Evolutionary conservation across 768 basidiomycete species (phyloP).

Genomic region (Mycena filopes): DNA sequence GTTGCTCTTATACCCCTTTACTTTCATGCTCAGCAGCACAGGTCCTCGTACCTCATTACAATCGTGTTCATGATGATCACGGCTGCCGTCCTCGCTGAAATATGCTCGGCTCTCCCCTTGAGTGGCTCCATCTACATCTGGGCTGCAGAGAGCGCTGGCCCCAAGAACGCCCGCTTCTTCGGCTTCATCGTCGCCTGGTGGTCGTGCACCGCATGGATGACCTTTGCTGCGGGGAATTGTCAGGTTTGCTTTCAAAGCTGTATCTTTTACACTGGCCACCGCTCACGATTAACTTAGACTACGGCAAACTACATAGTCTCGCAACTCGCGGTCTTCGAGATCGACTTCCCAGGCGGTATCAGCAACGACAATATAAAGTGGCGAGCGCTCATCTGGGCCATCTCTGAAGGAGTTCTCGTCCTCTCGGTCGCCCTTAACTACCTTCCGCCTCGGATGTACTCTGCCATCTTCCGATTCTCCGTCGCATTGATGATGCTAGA

Average conservation of each 20-base stretch:
- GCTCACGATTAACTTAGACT: constrained; percentile 55
- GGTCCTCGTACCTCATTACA: constrained; percentile 88
- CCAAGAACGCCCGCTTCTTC: constrained; percentile 85
- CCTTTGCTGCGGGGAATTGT: constrained; percentile 88
- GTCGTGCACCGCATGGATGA: constrained; percentile 97
- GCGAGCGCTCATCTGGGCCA: constrained; percentile 85
- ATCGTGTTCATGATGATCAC: constrained; percentile 91
- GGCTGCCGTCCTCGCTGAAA: constrained; percentile 87
- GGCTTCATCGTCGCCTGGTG: constrained; percentile 95
- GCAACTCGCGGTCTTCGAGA: constrained; percentile 80
- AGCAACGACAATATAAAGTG: constrained; percentile 80
- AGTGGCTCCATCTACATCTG: constrained; percentile 95
- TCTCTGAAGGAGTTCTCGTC: constrained; percentile 79
- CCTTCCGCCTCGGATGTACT: constrained; percentile 80
- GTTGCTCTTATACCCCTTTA: background rate
- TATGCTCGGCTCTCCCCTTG: constrained; percentile 88
- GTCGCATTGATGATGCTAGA: constrained; percentile 83
- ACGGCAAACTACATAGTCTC: constrained; percentile 93
- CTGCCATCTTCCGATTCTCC: constrained; percentile 80
- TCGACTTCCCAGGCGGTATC: constrained; percentile 86
- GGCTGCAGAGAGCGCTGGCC: constrained; percentile 93
- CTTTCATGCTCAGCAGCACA: constrained; percentile 42
- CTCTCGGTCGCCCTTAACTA: constrained; percentile 86
- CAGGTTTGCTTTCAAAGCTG: constrained; percentile 66
- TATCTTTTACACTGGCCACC: too few relatives aligned